phyloP scores from a whole-genome alignment of 2,329 filamentous ascomycete genomes.

The Sporothrix luriei region DNA sequence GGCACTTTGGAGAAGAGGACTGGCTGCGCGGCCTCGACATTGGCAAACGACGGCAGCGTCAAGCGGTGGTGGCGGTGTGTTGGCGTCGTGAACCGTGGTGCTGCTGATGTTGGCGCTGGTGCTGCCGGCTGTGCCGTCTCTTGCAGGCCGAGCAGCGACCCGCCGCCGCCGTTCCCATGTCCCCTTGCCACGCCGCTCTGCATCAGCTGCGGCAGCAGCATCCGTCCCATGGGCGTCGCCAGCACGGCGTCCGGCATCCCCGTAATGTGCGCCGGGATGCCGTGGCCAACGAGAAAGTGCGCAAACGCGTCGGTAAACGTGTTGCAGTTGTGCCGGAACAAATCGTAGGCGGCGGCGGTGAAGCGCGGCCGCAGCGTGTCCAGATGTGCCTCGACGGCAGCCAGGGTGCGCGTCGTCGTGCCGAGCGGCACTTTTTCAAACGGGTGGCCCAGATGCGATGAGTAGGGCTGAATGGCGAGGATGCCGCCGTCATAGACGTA shows the following conservation, averaged over 20 bases:
- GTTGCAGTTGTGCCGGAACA: constrained; percentile 93
- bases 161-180: constrained; percentile 38
- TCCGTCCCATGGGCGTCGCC: constrained; percentile 82
- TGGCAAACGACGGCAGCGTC: constrained; percentile 69
- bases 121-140: constrained; percentile 34
- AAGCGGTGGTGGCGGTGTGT: constrained; percentile 74
- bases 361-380: constrained; percentile 82
- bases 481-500: constrained; percentile 90
- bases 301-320: constrained; percentile 94
- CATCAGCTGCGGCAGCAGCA: constrained; percentile 73
- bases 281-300: constrained; percentile 84
- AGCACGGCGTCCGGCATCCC: constrained; percentile 84
- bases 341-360: constrained; percentile 82
- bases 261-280: constrained; percentile 84
- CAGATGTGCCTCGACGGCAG: constrained; percentile 83
- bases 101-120: background rate
- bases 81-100: constrained; percentile 40
- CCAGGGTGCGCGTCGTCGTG: constrained; percentile 73
- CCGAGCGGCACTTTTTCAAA: constrained; percentile 77
- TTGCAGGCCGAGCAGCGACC: constrained; percentile 58
- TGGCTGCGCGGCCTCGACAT: constrained; percentile 51
- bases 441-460: constrained; percentile 83
- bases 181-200: constrained; percentile 56
- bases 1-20: constrained; percentile 77
- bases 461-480: constrained; percentile 75